Evolutionary conservation across 495 filamentous ascomycete species (phyloP).

Genomic region (Aspergillus conjunctus): DNA sequence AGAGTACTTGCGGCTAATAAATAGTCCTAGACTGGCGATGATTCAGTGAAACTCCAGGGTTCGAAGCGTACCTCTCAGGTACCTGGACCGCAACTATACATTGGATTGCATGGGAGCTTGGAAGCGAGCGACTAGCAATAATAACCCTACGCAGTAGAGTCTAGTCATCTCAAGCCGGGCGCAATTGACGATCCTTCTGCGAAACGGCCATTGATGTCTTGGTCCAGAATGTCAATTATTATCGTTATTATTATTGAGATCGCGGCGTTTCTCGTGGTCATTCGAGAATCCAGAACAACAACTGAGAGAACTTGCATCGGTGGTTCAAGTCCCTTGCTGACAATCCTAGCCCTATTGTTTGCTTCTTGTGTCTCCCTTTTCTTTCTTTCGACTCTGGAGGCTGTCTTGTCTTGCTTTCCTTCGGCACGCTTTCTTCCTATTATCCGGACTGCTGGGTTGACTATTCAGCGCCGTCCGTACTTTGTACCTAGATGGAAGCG

Average conservation of each 20-base stretch:
- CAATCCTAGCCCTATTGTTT: constrained; percentile 10
- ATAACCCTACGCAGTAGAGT: too few relatives aligned
- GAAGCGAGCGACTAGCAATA: too few relatives aligned
- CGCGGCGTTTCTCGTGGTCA: neutral
- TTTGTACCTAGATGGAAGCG: neutral
- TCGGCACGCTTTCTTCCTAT: neutral
- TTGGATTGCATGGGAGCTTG: too few relatives aligned
- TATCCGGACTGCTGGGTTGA: too few relatives aligned
- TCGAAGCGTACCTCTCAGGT: too few relatives aligned
- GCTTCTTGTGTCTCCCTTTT: constrained; percentile 9
- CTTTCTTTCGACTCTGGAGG: neutral
- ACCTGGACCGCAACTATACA: too few relatives aligned
- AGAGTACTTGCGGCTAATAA: too few relatives aligned
- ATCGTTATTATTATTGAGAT: neutral
- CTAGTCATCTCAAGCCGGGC: too few relatives aligned
- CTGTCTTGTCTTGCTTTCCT: neutral
- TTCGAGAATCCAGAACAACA: constrained; percentile 13
- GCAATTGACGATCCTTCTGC: too few relatives aligned
- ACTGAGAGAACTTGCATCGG: neutral
- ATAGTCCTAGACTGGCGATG: too few relatives aligned
- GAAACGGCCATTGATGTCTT: neutral
- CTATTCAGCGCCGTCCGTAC: constrained; percentile 10
- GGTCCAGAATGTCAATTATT: neutral
- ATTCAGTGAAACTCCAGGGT: too few relatives aligned
- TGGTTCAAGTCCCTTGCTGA: neutral